Evolutionary conservation across 2,329 filamentous ascomycete genomes (phyloP), one percentile per base, ranked within the genome.

Genomic region (Trichophaea hybrida): DNA sequence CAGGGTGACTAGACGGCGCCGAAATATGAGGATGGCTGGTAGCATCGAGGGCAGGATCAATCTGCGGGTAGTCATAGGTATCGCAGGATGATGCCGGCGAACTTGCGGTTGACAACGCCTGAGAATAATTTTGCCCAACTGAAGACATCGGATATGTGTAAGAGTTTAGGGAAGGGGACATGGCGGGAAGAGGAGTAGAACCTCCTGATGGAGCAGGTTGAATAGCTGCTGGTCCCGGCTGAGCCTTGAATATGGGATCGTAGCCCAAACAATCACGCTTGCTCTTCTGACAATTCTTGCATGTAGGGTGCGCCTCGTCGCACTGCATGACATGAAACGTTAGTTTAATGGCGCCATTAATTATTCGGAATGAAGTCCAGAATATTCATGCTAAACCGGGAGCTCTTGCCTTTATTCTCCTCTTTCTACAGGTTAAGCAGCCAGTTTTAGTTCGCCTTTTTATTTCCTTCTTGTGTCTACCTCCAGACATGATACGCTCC

Each of bases 251-350:
- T 69, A 91, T 87, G 40, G 87, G 86, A 69, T 93, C 87, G 79
- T 93, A 93, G 58, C 87, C 87, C 53, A 89, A 72, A 70, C 87
- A 93, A 69, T 91, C 86, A 69, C 87, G 86, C 74, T 91, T 93
- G 67, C 85, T 89, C 73, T 93, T 93, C 70, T 85, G 84, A 75
- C 87, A 93, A 71, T 93, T 88, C 74, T 88, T 84, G 77, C 93
- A 98, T 61, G 85, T 83, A 24, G 93, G 93, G 73, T 95, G 89
- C 62, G 82, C 83, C 77, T 98, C 93, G 80, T 97, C 93, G 75
- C 93, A 98, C 93, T 96, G 72, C 67, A 67, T 62, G 64, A 64
- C 61, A 66, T 56, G 15, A 32, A 57, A n/a, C 37, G 51, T 35
- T 38, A 54, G 51, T 37, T 13, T 32, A 49, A 24, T 32, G 33